phyloP scores from a whole-genome alignment of 2,329 filamentous ascomycete genomes.

The Penicillium crustosum region DNA sequence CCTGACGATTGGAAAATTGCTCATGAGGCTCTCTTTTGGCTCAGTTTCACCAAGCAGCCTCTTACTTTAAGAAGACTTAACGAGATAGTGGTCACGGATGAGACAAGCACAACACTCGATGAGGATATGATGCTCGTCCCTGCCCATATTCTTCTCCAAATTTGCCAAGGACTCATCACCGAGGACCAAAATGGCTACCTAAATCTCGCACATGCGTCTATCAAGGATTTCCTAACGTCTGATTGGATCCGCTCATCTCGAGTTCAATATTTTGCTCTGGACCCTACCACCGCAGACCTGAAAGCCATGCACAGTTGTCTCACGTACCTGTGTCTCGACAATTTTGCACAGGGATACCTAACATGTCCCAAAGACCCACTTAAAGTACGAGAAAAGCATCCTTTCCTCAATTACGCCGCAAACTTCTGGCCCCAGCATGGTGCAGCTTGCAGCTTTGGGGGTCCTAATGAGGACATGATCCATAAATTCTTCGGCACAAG shows the following conservation, averaged over 20 bases:
- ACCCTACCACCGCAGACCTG: constrained; percentile 13
- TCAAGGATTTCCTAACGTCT: constrained; percentile 22
- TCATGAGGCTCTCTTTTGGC: constrained; percentile 21
- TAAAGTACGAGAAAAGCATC: not conserved
- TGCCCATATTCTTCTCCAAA: constrained; percentile 16
- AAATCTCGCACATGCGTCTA: constrained; percentile 18
- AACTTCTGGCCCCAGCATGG: constrained; percentile 19
- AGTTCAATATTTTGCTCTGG: constrained; percentile 18
- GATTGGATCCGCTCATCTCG: constrained; percentile 20
- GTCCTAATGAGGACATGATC: not conserved
- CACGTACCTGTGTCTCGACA: constrained; percentile 19
- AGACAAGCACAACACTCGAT: constrained; percentile 11
- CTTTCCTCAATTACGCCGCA: constrained; percentile 18
- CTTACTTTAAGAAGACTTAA: constrained; percentile 15
- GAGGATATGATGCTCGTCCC: constrained; percentile 25
- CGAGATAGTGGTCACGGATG: constrained; percentile 17
- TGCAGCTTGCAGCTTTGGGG: constrained; percentile 5
- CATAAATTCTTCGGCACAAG: constrained; percentile 18
- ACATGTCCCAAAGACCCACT: not conserved
- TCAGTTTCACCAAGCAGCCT: constrained; percentile 15
- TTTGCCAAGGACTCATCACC: constrained; percentile 22
- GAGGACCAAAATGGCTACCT: constrained; percentile 14
- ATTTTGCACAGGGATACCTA: constrained; percentile 18
- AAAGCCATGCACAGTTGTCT: constrained; percentile 21
- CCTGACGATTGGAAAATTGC: constrained; percentile 14